Evolutionary conservation across 1,139 yeast genomes (phyloP).

Genomic region (Candida sp.): DNA sequence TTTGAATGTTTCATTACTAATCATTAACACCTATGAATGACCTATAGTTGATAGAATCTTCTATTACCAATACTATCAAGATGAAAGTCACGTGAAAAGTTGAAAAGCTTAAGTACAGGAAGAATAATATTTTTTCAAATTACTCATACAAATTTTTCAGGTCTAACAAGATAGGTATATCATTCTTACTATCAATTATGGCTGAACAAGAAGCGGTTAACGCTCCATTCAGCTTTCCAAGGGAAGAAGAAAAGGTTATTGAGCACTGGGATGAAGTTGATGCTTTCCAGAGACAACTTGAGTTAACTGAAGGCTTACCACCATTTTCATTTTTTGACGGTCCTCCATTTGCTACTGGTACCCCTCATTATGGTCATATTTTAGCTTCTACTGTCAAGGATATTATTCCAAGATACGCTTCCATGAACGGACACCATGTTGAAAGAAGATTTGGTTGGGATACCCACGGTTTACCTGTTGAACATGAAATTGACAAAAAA

Average conservation of each 20-base stretch:
- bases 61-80: too few species aligned
- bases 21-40: conserved; percentile 6
- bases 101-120: background rate
- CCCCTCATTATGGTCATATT: conserved; percentile 98
- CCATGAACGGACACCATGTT: conserved; percentile 95
- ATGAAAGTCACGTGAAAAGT: background rate
- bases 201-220: conserved; percentile 24
- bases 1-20: conserved; percentile 9
- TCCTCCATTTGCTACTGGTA: conserved; percentile 99
- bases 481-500: conserved; percentile 97
- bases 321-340: conserved; percentile 96
- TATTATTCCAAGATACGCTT: conserved; percentile 95
- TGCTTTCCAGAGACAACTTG: conserved; percentile 86
- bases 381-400: conserved; percentile 96
- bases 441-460: conserved; percentile 99
- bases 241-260: conserved; percentile 81
- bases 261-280: conserved; percentile 84
- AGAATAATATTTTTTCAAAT: background rate
- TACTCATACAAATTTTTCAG: conserved; percentile 2
- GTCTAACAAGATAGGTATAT: background rate
- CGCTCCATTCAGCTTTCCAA: conserved; percentile 64
- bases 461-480: conserved; percentile 98
- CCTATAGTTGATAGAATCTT: too few species aligned
- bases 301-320: conserved; percentile 81
- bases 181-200: conserved; percentile 14